Base-by-base conservation (phyloP, 2,329 filamentous ascomycete species). In the Fusarium austroafricanum region DNA sequence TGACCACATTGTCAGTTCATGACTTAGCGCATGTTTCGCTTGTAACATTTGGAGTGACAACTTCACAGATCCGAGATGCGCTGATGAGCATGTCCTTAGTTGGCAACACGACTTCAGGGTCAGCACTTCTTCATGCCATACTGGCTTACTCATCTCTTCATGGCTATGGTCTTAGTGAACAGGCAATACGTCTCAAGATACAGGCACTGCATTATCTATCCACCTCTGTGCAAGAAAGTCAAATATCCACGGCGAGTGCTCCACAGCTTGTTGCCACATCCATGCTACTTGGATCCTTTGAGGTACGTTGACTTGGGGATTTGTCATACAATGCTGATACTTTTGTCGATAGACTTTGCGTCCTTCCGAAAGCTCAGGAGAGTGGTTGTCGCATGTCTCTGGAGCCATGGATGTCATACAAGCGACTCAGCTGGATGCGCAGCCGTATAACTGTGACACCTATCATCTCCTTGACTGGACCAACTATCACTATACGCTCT, bases 241-340 rank as follows among this genome's bases (percentile, higher is more conserved):
- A 47, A 6, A 8, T 60, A 11, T 54, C 20, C 17, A 21, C 31
- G 1, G 33, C 20, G 0, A 43, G 57, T 17, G 68, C 68, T 42
- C 55, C 58, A 2, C 68, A 65, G n/a, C 67, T 71, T 15, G 67
- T 70, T 6, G 63, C 68, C 8, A 54, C 70, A 8, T 71, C 49
- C 14, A 72, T 72, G 70, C 55, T 72, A 3, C 67, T 72, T 7
- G 63, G 52, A 3, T 47, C 70, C 11, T 72, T 70, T 12, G 70
- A 72, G 56, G 70, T 70, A 7, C 7, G 69, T 49, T 9, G 14
- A 6, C 12, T 1, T 10, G 2, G 10, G 29, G 20, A 9, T 3
- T 4, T 17, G 3, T 4, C 2, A 21, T 9, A 1, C 5, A 6
- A 10, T 6, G 10, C 43, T 64, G 21, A 61, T 21, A 26, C 3